Base-by-base conservation (phyloP, 176 grass and related monocot genomes). In the Aegilops speltoides region DNA sequence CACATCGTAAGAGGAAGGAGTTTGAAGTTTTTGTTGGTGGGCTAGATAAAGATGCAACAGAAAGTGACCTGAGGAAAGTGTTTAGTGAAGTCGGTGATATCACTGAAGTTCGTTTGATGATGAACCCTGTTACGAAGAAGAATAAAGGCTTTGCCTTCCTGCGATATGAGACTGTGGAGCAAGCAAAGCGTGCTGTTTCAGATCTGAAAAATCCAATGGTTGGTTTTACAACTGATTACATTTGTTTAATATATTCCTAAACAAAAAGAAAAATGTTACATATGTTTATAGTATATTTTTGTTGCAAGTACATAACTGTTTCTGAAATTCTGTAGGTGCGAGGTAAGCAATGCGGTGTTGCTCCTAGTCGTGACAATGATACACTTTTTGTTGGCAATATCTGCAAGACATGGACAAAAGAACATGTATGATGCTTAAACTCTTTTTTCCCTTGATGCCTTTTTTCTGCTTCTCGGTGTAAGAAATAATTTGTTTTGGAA, bases 101-200 rank as follows among this genome's bases (percentile, higher is more conserved):
- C 79, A 95, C 85, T 36, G 94, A 93, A 77, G 89, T 98, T 82
- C 90, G 97, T 71, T 86, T 98, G 74, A 88, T 95, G 89, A 96
- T 94, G 90, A 93, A 96, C 73, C 90, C 93, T 79, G 45, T 83
- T 28, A 96, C 93, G 14, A 96, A 96, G 89, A 94, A 96, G 82
- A 98, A 98, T 43, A 98, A 95, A 96, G 97, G 97, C 17, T 98
- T 94, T 90, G 97, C 97, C 34, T 98, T 98, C 82, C 83, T 98
- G 88, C 90, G 77, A 70, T 98, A 86, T 91, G 90, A 91, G 16
- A 98, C 94, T 72, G 91, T 94, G 80, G 97, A 98, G 36, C 92
- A 98, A 84, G 94, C 97, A 76, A 93, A 84, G 87, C 85, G 84
- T 79, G 93, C 94, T 77, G 85, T 96, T 43, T 86, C 90, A 79